Percentiles rank a stretch among this genome's conserved stretches.
These are phyloP conservation scores for Saraca asoca DNA, from an alignment of 331 rosid species.

Conservation along the genomic window DNA sequence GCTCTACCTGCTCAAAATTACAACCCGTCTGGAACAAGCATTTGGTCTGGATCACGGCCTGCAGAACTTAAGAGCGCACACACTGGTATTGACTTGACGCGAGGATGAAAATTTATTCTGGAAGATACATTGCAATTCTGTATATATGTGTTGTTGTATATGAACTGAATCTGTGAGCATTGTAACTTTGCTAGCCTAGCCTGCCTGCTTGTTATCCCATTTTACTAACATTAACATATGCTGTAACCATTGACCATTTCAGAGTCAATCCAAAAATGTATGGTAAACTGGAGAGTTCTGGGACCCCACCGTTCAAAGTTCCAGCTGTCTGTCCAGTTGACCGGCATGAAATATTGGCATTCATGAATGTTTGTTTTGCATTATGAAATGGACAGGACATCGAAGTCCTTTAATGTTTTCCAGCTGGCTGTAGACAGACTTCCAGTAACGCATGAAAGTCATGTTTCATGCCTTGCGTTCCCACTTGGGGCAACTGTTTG, in stretches of 20 bases:
- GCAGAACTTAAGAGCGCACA: constrained; percentile 57
- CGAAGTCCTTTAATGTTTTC: too few relatives aligned
- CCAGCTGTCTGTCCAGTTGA: too few relatives aligned
- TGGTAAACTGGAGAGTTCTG: constrained; percentile 7
- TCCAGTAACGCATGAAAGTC: too few relatives aligned
- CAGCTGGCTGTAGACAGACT: too few relatives aligned
- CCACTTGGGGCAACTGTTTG: too few relatives aligned
- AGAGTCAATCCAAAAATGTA: constrained; percentile 31
- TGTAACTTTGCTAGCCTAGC: constrained; percentile 48
- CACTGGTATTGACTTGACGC: constrained; percentile 89
- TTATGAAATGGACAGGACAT: too few relatives aligned
- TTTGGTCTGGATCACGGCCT: constrained; percentile 68
- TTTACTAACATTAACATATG: constrained; percentile 51
- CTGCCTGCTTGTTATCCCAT: constrained; percentile 32
- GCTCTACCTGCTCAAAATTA: constrained; percentile 63
- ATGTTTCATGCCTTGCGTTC: too few relatives aligned
- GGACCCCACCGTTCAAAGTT: not conserved
- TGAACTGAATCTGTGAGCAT: constrained; percentile 50
- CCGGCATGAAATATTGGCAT: too few relatives aligned
- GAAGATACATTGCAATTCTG: constrained; percentile 67
- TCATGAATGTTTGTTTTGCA: too few relatives aligned
- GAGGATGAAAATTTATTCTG: constrained; percentile 60
- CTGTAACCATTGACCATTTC: constrained; percentile 44
- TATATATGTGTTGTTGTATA: constrained; percentile 74
- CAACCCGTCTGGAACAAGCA: constrained; percentile 48